Evolutionary conservation across 108 stramenopile genomes (phyloP).

Genomic region (Pseudonitzschia multistriata): DNA sequence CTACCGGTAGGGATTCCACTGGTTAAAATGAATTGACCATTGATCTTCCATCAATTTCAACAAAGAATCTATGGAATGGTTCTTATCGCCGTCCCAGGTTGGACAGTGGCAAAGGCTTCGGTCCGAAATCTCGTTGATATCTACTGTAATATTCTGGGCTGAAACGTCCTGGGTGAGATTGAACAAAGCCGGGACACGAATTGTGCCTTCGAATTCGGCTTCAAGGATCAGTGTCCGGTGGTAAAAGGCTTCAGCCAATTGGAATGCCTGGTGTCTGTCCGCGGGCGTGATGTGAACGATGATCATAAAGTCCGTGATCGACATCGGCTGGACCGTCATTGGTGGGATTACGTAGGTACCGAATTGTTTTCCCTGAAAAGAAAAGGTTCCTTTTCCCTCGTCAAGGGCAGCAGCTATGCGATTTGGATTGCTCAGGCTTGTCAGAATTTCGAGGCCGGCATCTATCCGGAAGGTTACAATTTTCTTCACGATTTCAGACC

Average conservation of each 20-base stretch:
- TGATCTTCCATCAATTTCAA: neutral
- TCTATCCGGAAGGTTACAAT: conserved; percentile 65
- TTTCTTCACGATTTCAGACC: conserved; percentile 73
- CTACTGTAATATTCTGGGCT: conserved; percentile 53
- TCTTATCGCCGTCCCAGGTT: conserved; percentile 47
- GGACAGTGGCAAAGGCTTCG: conserved; percentile 77
- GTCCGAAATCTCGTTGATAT: conserved; percentile 66
- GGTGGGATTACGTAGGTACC: conserved; percentile 78
- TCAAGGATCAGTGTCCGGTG: conserved; percentile 50
- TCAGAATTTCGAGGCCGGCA: conserved; percentile 79
- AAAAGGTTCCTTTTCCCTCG: conserved; percentile 63
- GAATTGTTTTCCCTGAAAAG: conserved; percentile 61
- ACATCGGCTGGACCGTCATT: conserved; percentile 44
- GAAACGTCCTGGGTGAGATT: conserved; percentile 47
- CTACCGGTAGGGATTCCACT: neutral
- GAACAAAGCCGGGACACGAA: conserved; percentile 55
- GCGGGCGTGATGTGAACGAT: conserved; percentile 65
- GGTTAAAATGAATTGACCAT: neutral
- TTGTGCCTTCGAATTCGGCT: conserved; percentile 43
- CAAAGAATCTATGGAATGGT: neutral
- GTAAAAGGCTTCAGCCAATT: conserved; percentile 75
- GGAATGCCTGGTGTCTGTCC: conserved; percentile 66
- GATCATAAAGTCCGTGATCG: conserved; percentile 81
- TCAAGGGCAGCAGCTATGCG: conserved; percentile 63
- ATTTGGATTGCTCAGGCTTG: conserved; percentile 82